Percentiles rank a stretch among this genome's conserved stretches.
Evolutionary conservation across 257 asterid genomes (phyloP).

Genomic region (Cordia subcordata): DNA sequence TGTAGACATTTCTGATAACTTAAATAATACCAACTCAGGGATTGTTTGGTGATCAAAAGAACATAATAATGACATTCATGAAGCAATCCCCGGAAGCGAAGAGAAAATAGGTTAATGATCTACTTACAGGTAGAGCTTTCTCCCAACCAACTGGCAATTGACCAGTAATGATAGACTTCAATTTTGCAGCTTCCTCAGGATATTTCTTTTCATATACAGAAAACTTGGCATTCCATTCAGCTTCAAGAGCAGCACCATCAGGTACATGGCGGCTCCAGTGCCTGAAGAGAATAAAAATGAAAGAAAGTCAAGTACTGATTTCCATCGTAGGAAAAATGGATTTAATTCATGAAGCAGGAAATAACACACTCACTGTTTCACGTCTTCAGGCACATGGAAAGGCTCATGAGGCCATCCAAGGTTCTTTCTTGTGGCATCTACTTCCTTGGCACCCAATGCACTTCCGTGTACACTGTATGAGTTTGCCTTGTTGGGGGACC

Average conservation of each 20-base stretch:
- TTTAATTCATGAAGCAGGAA: neutral
- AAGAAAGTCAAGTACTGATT: neutral
- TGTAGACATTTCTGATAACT: neutral
- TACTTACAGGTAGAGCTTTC: constrained; percentile 80
- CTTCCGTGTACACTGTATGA: constrained; percentile 81
- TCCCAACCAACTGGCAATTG: constrained; percentile 77
- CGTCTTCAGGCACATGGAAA: constrained; percentile 67
- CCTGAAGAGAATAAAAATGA: constrained; percentile 23
- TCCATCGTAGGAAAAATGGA: neutral
- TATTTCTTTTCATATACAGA: constrained; percentile 69
- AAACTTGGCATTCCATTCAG: constrained; percentile 73
- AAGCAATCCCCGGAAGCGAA: constrained; percentile 2
- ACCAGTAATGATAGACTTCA: constrained; percentile 64
- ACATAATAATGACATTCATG: neutral
- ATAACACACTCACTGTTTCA: constrained; percentile 41
- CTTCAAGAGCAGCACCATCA: constrained; percentile 66
- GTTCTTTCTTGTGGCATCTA: constrained; percentile 75
- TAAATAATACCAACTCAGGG: neutral
- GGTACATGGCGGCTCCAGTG: constrained; percentile 74
- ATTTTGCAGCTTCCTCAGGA: constrained; percentile 71
- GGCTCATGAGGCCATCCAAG: constrained; percentile 81
- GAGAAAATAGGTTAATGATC: constrained; percentile 1
- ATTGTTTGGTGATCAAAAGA: neutral
- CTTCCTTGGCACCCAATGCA: constrained; percentile 83
- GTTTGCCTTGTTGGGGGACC: constrained; percentile 81